Conservation (phyloP, 2,329 filamentous ascomycete species). For the Pestalotiopsis sp. region DNA sequence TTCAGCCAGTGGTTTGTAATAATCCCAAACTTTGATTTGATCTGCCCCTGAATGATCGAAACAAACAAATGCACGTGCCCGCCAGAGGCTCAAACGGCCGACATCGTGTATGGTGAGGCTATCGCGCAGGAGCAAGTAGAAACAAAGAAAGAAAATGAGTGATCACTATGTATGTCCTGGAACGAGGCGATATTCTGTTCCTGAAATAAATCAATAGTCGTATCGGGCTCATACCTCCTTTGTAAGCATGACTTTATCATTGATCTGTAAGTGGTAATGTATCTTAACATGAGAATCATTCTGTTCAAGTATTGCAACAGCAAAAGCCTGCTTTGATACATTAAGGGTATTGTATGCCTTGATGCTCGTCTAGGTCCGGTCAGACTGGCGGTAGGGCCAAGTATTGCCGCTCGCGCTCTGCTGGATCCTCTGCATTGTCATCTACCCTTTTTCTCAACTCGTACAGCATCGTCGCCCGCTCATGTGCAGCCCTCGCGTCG, state of each 20-base stretch:
- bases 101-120: background rate
- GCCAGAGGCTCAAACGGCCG: background rate
- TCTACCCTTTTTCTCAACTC: conserved; percentile 44
- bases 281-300: no score
- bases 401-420: no score
- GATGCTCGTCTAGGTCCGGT: no score
- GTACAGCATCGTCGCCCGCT: conserved; percentile 47
- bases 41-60: background rate
- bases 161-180: background rate
- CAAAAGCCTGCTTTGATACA: no score
- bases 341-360: no score
- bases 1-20: background rate
- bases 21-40: background rate
- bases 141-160: background rate
- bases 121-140: background rate
- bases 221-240: background rate
- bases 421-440: conserved; percentile 38
- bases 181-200: background rate
- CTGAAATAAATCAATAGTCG: background rate
- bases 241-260: no score
- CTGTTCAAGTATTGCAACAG: no score
- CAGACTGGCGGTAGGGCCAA: no score
- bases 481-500: conserved; percentile 46
- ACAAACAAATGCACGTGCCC: background rate
- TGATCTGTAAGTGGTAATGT: no score